Conservation (phyloP, 768 basidiomycete genomes). For the Neoboletus brunneissimus region DNA sequence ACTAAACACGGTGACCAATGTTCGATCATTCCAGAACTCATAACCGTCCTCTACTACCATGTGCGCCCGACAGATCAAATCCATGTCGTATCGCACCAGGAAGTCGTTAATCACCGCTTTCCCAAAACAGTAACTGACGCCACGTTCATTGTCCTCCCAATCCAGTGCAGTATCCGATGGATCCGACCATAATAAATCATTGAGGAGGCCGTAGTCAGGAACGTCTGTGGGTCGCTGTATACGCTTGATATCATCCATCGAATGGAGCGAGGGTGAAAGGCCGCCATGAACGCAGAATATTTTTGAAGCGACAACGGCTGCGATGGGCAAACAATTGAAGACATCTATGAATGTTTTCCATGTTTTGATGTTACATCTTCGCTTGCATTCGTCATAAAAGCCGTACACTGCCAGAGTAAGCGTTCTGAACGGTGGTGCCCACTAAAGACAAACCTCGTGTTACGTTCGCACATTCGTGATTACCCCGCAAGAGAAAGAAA, state of each 20-base stretch:
- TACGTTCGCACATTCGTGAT: constrained; percentile 99
- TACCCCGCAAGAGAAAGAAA: constrained; percentile 96
- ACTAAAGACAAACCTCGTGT: constrained; percentile 73
- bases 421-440: constrained; percentile 9
- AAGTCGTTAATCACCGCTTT: constrained; percentile 97
- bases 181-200: constrained; percentile 97
- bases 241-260: constrained; percentile 98
- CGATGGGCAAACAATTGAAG: constrained; percentile 98
- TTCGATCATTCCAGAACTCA: constrained; percentile 99
- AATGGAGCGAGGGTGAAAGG: constrained; percentile 85
- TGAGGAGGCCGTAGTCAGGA: constrained; percentile 95
- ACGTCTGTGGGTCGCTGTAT: constrained; percentile 98
- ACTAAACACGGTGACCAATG: constrained; percentile 96
- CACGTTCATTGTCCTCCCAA: constrained; percentile 99
- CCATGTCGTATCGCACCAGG: constrained; percentile 94
- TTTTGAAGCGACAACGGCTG: constrained; percentile 97
- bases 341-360: constrained; percentile 99
- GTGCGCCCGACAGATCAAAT: constrained; percentile 98
- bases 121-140: constrained; percentile 98
- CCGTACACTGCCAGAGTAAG: constrained; percentile 74
- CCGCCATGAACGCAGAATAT: constrained; percentile 99
- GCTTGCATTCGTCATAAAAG: constrained; percentile 99
- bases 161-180: constrained; percentile 96
- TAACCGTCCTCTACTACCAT: constrained; percentile 99
- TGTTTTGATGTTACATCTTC: constrained; percentile 98